A percentile compares a stretch with the other conserved stretches of the same genome.
These are phyloP conservation scores for Leavenworthia alabamica DNA, from an alignment of 345 rosid genomes.

Conservation along the genomic window DNA sequence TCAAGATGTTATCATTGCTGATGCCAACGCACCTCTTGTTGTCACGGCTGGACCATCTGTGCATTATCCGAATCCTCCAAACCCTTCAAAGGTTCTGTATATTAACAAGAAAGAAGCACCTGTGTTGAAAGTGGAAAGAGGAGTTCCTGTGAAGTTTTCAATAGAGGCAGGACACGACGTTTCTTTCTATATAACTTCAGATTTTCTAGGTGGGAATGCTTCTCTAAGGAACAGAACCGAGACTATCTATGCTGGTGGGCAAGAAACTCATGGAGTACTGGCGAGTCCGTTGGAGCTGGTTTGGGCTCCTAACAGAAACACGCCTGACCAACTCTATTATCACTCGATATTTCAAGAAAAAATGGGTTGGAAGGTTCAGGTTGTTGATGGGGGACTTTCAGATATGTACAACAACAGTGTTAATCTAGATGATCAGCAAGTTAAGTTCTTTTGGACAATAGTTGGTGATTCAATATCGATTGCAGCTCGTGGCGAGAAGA, in stretches of 20 bases:
- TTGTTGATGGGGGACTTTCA: conserved; percentile 88
- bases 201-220: conserved; percentile 90
- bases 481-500: conserved; percentile 91
- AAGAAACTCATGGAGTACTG: conserved; percentile 73
- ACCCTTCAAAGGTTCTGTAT: conserved; percentile 31
- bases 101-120: conserved; percentile 40
- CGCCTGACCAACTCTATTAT: conserved; percentile 83
- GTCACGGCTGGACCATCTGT: conserved; percentile 36
- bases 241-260: conserved; percentile 83
- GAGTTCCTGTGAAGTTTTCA: conserved; percentile 35
- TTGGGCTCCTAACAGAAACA: conserved; percentile 90
- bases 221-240: conserved; percentile 67
- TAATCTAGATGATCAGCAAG: conserved; percentile 87
- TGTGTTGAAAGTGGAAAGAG: conserved; percentile 34
- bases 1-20: conserved; percentile 35
- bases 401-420: conserved; percentile 96
- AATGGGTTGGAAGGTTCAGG: conserved; percentile 98
- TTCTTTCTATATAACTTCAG: conserved; percentile 59
- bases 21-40: conserved; percentile 32
- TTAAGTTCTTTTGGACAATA: conserved; percentile 86
- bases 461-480: conserved; percentile 61
- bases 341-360: conserved; percentile 74
- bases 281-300: conserved; percentile 67
- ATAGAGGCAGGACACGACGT: conserved; percentile 36
- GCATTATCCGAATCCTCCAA: conserved; percentile 37